These are phyloP conservation scores for Pyrenophora graminea DNA, from an alignment of 2,329 filamentous ascomycete genomes.

Conservation along the genomic window DNA sequence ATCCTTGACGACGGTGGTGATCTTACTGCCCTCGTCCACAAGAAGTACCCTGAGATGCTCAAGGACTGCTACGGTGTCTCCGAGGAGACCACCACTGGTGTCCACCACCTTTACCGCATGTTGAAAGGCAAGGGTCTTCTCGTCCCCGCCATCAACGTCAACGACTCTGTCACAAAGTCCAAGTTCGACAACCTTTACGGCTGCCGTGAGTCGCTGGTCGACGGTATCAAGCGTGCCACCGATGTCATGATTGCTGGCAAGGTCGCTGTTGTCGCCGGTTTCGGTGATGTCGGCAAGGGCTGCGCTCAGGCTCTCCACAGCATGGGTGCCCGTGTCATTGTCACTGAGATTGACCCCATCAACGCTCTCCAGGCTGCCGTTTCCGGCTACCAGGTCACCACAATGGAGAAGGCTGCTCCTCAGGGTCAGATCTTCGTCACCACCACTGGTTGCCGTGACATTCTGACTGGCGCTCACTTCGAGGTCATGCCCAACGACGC, in stretches of 20 bases:
- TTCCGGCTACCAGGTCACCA: constrained; percentile 93
- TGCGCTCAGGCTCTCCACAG: constrained; percentile 93
- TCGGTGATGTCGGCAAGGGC: constrained; percentile 98
- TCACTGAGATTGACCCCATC: constrained; percentile 98
- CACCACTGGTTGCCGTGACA: constrained; percentile 98
- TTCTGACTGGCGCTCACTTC: constrained; percentile 90
- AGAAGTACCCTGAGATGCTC: constrained; percentile 98
- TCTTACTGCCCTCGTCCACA: constrained; percentile 92
- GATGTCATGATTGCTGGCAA: constrained; percentile 99
- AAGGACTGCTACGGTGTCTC: constrained; percentile 98
- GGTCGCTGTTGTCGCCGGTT: constrained; percentile 95
- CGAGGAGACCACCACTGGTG: constrained; percentile 99
- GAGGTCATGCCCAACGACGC: constrained; percentile 95
- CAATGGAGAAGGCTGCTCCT: constrained; percentile 94
- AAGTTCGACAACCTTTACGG: constrained; percentile 99
- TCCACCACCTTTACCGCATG: constrained; percentile 99
- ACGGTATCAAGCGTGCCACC: constrained; percentile 99
- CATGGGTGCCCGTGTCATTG: constrained; percentile 95
- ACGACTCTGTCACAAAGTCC: constrained; percentile 99
- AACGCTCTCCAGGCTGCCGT: constrained; percentile 99
- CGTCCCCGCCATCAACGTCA: constrained; percentile 96
- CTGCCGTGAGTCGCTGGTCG: constrained; percentile 97
- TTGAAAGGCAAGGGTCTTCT: constrained; percentile 77
- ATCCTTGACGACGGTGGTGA: constrained; percentile 99
- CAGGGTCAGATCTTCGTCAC: constrained; percentile 98